A percentile compares a stretch with the other conserved stretches of the same genome.
Evolutionary conservation across 2,329 filamentous ascomycete species (phyloP).

Genomic region (Fusarium pseudonygamai): DNA sequence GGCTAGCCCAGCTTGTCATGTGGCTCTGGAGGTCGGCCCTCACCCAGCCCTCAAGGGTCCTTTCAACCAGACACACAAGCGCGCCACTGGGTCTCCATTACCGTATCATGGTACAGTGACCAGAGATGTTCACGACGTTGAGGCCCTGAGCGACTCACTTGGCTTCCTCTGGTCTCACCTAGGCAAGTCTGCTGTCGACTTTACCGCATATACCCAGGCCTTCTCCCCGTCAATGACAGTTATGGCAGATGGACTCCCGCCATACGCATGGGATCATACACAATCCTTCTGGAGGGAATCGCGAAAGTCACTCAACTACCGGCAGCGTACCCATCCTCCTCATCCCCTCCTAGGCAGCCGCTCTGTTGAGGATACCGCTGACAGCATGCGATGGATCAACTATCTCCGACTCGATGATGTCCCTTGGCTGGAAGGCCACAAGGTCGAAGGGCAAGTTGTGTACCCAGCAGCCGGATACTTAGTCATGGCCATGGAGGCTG

Average conservation of each 20-base stretch:
- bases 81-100: neutral
- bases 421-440: slow-evolving; percentile 54
- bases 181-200: neutral
- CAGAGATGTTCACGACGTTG: slow-evolving; percentile 30
- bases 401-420: slow-evolving; percentile 39
- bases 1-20: neutral
- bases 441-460: slow-evolving; percentile 46
- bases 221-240: neutral
- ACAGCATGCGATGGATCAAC: slow-evolving; percentile 41
- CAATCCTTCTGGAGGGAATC: slow-evolving; percentile 9
- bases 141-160: slow-evolving; percentile 20
- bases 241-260: slow-evolving; percentile 34
- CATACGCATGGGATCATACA: slow-evolving; percentile 10
- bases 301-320: neutral
- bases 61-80: slow-evolving; percentile 51
- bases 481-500: slow-evolving; percentile 49
- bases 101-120: slow-evolving; percentile 16
- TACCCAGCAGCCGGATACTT: slow-evolving; percentile 53
- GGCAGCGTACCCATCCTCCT: neutral
- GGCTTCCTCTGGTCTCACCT: slow-evolving; percentile 28
- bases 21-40: slow-evolving; percentile 54
- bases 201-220: neutral
- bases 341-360: neutral
- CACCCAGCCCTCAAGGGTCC: slow-evolving; percentile 59
- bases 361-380: neutral